phyloP scores from a whole-genome alignment of 768 basidiomycete species.

The Roridomyces roridus region DNA sequence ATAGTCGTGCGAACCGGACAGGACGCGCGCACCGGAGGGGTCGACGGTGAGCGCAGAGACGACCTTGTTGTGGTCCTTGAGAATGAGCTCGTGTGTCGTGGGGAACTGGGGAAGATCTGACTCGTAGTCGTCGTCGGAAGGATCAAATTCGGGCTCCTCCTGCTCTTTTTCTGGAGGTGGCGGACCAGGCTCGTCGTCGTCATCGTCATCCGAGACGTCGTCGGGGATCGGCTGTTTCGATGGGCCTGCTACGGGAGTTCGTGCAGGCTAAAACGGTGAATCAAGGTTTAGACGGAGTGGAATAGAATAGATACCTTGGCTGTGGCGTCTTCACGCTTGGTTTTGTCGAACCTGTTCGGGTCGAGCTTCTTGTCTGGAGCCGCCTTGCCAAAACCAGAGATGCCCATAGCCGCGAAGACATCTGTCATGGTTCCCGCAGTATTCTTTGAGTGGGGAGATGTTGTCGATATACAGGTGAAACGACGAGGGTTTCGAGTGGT shows the following conservation, averaged over 20 bases:
- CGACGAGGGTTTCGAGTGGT: no score
- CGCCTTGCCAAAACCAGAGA: conserved; percentile 83
- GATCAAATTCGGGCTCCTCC: conserved; percentile 65
- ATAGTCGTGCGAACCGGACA: conserved; percentile 95
- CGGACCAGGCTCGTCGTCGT: conserved; percentile 32
- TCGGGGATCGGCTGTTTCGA: conserved; percentile 22
- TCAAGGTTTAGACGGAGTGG: conserved; percentile 1
- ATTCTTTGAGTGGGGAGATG: no score
- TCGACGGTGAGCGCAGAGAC: conserved; percentile 92
- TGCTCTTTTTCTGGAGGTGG: conserved; percentile 23
- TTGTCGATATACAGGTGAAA: no score
- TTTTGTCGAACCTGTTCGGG: conserved; percentile 80
- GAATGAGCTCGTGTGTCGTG: conserved; percentile 84
- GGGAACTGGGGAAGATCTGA: conserved; percentile 73
- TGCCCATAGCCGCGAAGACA: conserved; percentile 83
- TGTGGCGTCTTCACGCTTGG: conserved; percentile 57
- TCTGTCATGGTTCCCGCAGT: no score
- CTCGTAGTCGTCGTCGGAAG: conserved; percentile 52
- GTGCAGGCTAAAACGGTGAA: background rate
- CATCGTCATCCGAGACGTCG: conserved; percentile 29
- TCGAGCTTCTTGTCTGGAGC: conserved; percentile 70
- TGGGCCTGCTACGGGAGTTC: conserved; percentile 20
- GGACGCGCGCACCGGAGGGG: conserved; percentile 90
- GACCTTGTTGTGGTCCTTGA: conserved; percentile 97
- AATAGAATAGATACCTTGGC: conserved; percentile 26